Evolutionary conservation across 345 rosid species (phyloP).

Genomic region (Eutrema yunnanense): DNA sequence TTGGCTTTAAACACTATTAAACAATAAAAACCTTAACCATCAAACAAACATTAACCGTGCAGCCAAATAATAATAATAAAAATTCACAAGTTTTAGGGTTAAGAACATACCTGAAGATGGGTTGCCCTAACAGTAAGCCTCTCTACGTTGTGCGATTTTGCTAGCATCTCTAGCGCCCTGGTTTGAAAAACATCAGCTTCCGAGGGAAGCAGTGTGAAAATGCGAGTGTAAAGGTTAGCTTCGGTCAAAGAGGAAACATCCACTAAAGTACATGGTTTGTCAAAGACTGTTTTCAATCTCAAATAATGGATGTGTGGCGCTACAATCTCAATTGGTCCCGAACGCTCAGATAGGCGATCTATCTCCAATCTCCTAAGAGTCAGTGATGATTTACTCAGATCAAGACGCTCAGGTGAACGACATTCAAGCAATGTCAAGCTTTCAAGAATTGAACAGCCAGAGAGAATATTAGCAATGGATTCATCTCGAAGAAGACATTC

Average conservation of each 20-base stretch:
- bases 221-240: background rate
- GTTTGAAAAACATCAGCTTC: background rate
- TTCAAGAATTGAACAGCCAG: background rate
- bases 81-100: too few species aligned
- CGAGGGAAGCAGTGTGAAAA: too few species aligned
- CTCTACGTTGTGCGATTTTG: background rate
- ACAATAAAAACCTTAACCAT: too few species aligned
- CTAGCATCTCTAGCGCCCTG: background rate
- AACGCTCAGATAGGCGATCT: too few species aligned
- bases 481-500: background rate
- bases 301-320: slow-evolving; percentile 3
- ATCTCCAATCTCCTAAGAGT: background rate
- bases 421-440: background rate
- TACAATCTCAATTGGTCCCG: background rate
- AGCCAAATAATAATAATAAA: too few species aligned
- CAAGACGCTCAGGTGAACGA: background rate
- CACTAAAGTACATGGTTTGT: background rate
- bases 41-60: too few species aligned
- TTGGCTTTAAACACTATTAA: too few species aligned
- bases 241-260: background rate
- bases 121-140: background rate
- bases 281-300: background rate
- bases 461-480: background rate
- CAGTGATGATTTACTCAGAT: background rate
- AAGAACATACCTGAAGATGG: slow-evolving; percentile 5